Evolutionary conservation across 768 basidiomycete genomes (phyloP), one percentile per base, ranked within the genome.

Genomic region (Hericium coralloides): DNA sequence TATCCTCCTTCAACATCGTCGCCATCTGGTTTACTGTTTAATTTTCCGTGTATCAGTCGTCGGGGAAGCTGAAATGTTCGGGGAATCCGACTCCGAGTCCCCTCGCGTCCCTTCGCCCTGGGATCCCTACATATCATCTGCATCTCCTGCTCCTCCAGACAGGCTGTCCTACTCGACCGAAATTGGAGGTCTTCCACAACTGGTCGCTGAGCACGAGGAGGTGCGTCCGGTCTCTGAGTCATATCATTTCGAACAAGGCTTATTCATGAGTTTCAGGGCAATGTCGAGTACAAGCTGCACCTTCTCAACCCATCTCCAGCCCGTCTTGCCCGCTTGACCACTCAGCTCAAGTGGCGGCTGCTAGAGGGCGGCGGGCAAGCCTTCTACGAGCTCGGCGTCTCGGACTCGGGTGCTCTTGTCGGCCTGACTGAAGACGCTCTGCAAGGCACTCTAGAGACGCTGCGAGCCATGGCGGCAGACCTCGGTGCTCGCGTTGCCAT

Each of bases 211-310:
- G 65, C 78, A 79, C 18, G 90, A 93, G 65, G 76, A 81, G 72
- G 80, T 77, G 54, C 7, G 73, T 38, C n/a, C 26, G 38, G 3
- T 12, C 2, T 41, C 3, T 20, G 8, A n/a, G n/a, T 37, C 22
- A 9, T 51, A 2, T 25, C 51, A 43, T 7, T 25, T 12, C 52
- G 14, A 36, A 1, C 18, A 7, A 15, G 22, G n/a, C 43, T 49
- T 31, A 36, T 4, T 43, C 31, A 22, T 20, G 18, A 3, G 7
- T 2, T 25, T 9, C 75, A 88, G 71, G 93, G 93, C 9, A 94
- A 93, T 65, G 84, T 97, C 58, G 93, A 97, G 70, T 97, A 97
- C 76, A 97, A 97, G 71, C 80, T 95, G 37, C 91, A 93, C 68
- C 84, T 95, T 20, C 79, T 93, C 41, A 76, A 83, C 51, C 91